Conservation (phyloP, 495 filamentous ascomycete species). For the Collariella sp. region DNA sequence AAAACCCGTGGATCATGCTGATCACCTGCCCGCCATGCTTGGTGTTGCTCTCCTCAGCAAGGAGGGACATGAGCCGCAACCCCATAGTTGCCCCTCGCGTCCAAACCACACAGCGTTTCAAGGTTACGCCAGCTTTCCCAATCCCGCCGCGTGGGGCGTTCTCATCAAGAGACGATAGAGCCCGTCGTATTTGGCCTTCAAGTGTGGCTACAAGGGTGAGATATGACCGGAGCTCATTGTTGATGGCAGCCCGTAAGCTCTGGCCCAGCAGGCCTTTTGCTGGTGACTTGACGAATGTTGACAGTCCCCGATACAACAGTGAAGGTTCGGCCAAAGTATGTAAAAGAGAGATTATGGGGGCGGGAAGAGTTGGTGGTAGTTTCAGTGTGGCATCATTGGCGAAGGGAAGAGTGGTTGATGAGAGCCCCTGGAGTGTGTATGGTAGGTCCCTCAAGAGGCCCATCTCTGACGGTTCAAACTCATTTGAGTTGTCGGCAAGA, state of each 20-base stretch:
- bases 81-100: constrained; percentile 96
- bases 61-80: constrained; percentile 83
- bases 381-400: constrained; percentile 53
- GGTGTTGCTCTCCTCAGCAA: constrained; percentile 82
- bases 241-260: constrained; percentile 84
- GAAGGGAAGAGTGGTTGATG: constrained; percentile 76
- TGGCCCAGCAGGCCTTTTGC: constrained; percentile 70
- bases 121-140: constrained; percentile 83
- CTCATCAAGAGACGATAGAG: constrained; percentile 59
- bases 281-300: constrained; percentile 66
- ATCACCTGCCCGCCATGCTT: constrained; percentile 89
- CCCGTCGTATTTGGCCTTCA: constrained; percentile 85
- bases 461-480: constrained; percentile 53
- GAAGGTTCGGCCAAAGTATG: constrained; percentile 90
- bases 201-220: constrained; percentile 86
- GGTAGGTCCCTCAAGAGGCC: constrained; percentile 83
- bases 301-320: constrained; percentile 71
- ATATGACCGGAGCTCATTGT: constrained; percentile 78
- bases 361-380: constrained; percentile 67
- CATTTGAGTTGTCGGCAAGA: constrained; percentile 42
- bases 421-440: constrained; percentile 89
- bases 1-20: constrained; percentile 85
- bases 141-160: constrained; percentile 55
- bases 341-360: constrained; percentile 78
- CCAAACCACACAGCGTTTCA: constrained; percentile 96